Percentiles rank a stretch among this genome's conserved stretches.
Conservation (phyloP, 108 stramenopile genomes). For the Nitzschia palea region DNA sequence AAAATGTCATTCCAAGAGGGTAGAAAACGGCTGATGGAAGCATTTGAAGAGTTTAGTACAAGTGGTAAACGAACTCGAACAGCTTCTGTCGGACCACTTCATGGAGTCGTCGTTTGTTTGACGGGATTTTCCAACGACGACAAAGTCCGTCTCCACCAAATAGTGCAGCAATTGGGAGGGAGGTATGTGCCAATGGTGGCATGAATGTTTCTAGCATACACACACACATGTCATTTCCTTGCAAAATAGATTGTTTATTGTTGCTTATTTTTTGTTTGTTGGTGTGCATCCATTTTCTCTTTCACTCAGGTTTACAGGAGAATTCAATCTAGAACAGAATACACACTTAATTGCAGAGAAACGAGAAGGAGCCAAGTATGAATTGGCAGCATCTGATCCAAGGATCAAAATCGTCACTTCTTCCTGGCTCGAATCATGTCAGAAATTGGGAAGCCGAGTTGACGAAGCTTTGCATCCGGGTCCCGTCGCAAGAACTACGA, state of each 20-base stretch:
- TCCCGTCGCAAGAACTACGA: no score
- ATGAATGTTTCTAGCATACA: neutral
- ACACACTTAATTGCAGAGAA: constrained; percentile 50
- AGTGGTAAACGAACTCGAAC: neutral
- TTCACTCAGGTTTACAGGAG: constrained; percentile 37
- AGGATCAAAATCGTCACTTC: constrained; percentile 42
- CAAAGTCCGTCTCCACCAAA: constrained; percentile 35
- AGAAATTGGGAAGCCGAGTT: constrained; percentile 11
- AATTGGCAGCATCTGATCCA: constrained; percentile 25
- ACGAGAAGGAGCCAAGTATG: constrained; percentile 47
- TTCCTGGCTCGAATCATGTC: constrained; percentile 37
- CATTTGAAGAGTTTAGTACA: neutral
- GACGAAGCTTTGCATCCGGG: constrained; percentile 18
- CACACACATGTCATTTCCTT: neutral
- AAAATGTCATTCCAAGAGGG: constrained; percentile 6
- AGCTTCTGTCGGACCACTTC: constrained; percentile 12
- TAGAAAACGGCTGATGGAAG: constrained; percentile 8
- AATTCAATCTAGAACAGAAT: constrained; percentile 37
- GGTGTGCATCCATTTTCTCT: no score
- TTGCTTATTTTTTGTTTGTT: neutral
- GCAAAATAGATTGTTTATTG: neutral
- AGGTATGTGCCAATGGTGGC: constrained; percentile 18
- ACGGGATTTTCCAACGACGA: constrained; percentile 32
- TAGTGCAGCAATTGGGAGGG: constrained; percentile 41
- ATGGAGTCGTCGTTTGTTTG: constrained; percentile 41